Evolutionary conservation across 371 early-diverging fungal species (phyloP).

Genomic region (Umbelopsis sp.): DNA sequence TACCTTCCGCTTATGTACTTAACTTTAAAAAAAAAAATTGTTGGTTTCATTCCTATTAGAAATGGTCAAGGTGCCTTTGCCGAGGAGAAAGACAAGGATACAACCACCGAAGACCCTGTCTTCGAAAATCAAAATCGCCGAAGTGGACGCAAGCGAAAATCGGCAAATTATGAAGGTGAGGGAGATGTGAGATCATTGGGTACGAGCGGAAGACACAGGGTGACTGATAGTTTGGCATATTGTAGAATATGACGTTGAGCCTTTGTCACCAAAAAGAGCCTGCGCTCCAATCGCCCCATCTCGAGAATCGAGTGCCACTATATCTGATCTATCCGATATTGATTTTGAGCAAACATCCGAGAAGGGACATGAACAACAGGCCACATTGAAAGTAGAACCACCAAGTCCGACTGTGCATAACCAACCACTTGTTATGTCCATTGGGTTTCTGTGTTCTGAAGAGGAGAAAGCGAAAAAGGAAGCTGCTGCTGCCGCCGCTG

Average conservation of each 20-base stretch:
- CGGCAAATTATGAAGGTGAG: slow-evolving; percentile 9
- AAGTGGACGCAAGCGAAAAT: slow-evolving; percentile 24
- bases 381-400: neutral
- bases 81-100: neutral
- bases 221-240: neutral
- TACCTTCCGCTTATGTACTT: neutral
- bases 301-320: neutral
- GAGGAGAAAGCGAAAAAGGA: slow-evolving; percentile 21
- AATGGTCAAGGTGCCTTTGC: slow-evolving; percentile 27
- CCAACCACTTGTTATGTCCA: slow-evolving; percentile 40
- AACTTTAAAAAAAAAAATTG: neutral
- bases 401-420: neutral
- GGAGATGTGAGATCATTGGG: neutral
- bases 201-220: neutral
- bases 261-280: neutral
- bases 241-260: slow-evolving; percentile 2
- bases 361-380: no score
- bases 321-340: slow-evolving; percentile 11
- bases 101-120: no score
- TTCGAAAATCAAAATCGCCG: slow-evolving; percentile 8
- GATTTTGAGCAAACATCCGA: neutral
- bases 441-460: slow-evolving; percentile 42
- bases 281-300: neutral
- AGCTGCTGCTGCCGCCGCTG: slow-evolving; percentile 5
- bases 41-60: slow-evolving; percentile 5